Evolutionary conservation across 306 rosid species (phyloP), one percentile per base, ranked within the genome.

Genomic region (Acacia crassicarpa): DNA sequence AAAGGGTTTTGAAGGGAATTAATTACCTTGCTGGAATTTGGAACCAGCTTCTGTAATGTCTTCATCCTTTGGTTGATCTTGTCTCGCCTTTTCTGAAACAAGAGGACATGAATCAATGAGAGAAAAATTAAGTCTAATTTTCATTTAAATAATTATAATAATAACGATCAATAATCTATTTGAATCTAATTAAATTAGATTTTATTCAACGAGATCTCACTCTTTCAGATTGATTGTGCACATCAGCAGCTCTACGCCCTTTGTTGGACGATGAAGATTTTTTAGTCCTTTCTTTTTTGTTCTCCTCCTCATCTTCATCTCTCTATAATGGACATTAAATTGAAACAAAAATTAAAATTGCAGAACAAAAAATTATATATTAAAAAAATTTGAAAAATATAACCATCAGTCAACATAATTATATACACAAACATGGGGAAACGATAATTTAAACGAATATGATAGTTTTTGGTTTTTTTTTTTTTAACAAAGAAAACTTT

Each of bases 201-300:
- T 74, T 10, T 14, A 86, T 46, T 41, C 22, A 51, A 38, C 25
- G 32, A 63, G 17, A 77, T 74, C 85, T 74, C 69, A 95, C 99
- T 38, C 98, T 91, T 89, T 95, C 99, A n/a, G 99, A 95, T 76
- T 93, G 97, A 77, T 95, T 95, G 87, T 95, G 99, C 68, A 92
- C 87, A 6, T 92, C 94, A 27, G 97, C 98, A 48, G 97, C 98
- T 80, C 98, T 87, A 35, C 94, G 90, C 83, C 98, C 85, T 87
- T 92, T 95, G 2, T 90, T 87, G 59, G 90, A 95, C 25, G 56
- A 75, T 0, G 97, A 86, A 40, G 92, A 92, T 84, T 95, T 95
- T 41, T 85, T 69, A 9, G 20, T 88, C 49, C 78, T 83, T 45
- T 85, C 89, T 76, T 84, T 85, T 86, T 83, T 91, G 58, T 83